phyloP scores from a whole-genome alignment of 768 basidiomycete genomes.

The Infundibulicybe gibba region DNA sequence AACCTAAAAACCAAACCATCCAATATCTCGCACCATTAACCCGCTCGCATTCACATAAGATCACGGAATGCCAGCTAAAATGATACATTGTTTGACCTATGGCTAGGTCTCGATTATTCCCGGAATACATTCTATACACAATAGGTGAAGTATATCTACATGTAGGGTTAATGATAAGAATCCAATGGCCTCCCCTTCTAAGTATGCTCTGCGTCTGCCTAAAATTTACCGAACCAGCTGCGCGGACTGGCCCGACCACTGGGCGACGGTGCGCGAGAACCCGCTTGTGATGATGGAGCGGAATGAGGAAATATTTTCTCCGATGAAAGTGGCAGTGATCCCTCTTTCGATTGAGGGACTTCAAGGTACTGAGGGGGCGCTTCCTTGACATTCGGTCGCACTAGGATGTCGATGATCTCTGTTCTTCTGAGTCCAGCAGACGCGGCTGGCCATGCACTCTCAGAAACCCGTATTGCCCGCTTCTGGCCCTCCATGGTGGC shows the following conservation, averaged over 20 bases:
- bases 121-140: no score
- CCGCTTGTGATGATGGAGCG: slow-evolving; percentile 18
- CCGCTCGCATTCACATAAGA: no score
- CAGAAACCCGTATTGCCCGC: slow-evolving; percentile 45
- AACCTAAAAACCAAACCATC: slow-evolving; percentile 26
- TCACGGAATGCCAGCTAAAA: no score
- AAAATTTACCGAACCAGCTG: slow-evolving; percentile 11
- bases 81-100: no score
- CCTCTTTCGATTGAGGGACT: slow-evolving; percentile 18
- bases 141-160: no score
- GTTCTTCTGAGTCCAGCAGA: slow-evolving; percentile 36
- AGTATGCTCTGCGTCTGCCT: no score
- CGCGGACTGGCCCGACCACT: background rate
- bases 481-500: slow-evolving; percentile 25
- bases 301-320: slow-evolving; percentile 8
- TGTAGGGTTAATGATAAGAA: no score
- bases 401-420: slow-evolving; percentile 43
- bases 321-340: slow-evolving; percentile 10
- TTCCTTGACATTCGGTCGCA: slow-evolving; percentile 25
- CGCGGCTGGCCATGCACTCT: slow-evolving; percentile 44
- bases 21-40: no score
- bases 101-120: no score
- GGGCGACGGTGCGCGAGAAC: slow-evolving; percentile 15
- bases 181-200: no score
- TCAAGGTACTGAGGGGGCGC: slow-evolving; percentile 43